Evolutionary conservation across 352 stramenopile genomes (phyloP), one percentile per base, ranked within the genome.

Genomic region (Lagenidium giganteum): DNA sequence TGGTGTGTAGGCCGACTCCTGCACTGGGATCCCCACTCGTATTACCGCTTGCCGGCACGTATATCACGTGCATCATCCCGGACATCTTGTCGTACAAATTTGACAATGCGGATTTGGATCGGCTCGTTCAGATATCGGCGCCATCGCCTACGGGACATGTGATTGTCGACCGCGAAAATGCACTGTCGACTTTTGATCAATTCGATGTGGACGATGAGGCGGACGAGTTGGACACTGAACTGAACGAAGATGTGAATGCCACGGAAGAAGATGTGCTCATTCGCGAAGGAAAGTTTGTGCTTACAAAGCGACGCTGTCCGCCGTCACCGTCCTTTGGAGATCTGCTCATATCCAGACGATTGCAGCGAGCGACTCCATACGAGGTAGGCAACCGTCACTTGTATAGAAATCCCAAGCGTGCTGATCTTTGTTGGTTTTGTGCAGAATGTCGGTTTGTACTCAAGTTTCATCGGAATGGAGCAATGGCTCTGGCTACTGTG

Each of bases 391-490:
- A 27, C 9, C 7, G 9, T 27, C 24, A 5, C 11, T 42, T 13
- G 17, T 3, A 25, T 17, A 35, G 29, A 14, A 16, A 20, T 20
- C 27, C 13, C 26, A 17, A 28, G 5, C 30, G 14, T 18, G 33
- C 4, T 29, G 18, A 8, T 49, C 7, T 25, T 18, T 38, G 42
- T 32, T 26, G 8, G 26, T 51, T 32, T 23, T 34, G 13, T 3
- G 11, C 35, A 91, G 77, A 86, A 64, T 29, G 71, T 93, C 23
- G 81, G 81, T 3, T 52, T 95, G 29, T 95, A 87, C 53, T 90
- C 79, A 7, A 95, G 72, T 44, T 95, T 93, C 57, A 59, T 83
- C 8, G 77, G 77, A 3, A 43, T 93, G 18, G 77, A 88, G 44
- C 65, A 59, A 36, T 77, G 62, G 8, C 34, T 95, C 2, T 95